These are phyloP conservation scores for Aquilaria yunnanensis DNA, from an alignment of 345 rosid species.

Conservation along the genomic window DNA sequence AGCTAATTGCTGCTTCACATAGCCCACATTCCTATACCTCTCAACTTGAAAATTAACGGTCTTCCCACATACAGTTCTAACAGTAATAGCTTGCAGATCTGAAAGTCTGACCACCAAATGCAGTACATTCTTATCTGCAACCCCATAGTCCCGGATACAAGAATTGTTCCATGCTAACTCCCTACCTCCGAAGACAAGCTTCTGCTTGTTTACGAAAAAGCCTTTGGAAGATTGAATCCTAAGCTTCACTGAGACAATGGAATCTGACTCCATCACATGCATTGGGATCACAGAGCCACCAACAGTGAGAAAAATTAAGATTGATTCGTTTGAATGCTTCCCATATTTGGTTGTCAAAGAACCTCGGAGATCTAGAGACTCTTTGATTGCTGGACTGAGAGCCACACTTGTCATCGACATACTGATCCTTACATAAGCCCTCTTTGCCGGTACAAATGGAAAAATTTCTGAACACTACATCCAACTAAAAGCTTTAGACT, in stretches of 20 bases:
- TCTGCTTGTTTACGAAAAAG: conserved; percentile 59
- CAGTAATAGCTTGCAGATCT: conserved; percentile 59
- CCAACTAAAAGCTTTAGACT: too few species aligned
- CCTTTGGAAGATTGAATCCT: conserved; percentile 68
- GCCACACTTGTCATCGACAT: conserved; percentile 62
- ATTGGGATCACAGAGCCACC: conserved; percentile 57
- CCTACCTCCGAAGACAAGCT: conserved; percentile 52
- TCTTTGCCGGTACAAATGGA: too few species aligned
- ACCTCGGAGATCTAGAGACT: conserved; percentile 31
- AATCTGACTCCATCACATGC: conserved; percentile 59
- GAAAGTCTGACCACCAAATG: conserved; percentile 63
- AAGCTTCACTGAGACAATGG: conserved; percentile 70
- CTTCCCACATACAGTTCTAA: conserved; percentile 57
- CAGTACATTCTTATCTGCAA: conserved; percentile 55
- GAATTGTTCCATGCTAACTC: conserved; percentile 54
- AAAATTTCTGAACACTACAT: too few species aligned
- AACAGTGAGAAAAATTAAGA: conserved; percentile 52
- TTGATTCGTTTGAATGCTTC: conserved; percentile 30
- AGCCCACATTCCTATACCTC: conserved; percentile 60
- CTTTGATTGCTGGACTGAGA: conserved; percentile 48
- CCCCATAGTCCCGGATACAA: conserved; percentile 43
- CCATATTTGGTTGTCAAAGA: conserved; percentile 20
- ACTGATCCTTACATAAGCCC: conserved; percentile 13
- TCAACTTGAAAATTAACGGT: conserved; percentile 53
- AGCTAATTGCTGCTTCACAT: conserved; percentile 70